Base-by-base conservation (phyloP, 208 protist species). In the Leishmania amazonensis region DNA sequence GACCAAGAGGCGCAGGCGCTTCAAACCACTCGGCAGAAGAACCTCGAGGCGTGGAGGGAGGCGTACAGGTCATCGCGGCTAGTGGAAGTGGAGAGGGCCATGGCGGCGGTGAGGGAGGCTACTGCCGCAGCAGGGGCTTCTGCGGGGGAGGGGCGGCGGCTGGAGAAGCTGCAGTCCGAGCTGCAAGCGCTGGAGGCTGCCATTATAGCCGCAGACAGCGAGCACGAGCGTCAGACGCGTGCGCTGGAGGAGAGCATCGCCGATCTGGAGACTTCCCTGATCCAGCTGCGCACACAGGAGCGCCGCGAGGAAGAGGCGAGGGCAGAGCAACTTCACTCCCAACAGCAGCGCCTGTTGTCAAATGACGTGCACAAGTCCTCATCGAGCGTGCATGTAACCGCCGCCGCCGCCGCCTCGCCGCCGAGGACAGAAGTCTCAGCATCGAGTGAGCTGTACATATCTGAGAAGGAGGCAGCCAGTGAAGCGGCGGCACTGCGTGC, bases 11-110 rank as follows among this genome's bases (percentile, higher is more conserved):
- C 79, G 54, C 57, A 72, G 81, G 57, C n/a, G 54, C 76, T 89
- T 65, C 72, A 72, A 64, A 64, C 38, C 45, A 47, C 72, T 35
- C 88, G 78, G 15, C 53, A 80, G 58, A 64, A 60, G 38, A 76
- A 89, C 40, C 71, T 95, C 38, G 81, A 86, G 57, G 70, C 57
- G 60, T 70, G 87, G 71, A 81, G 84, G 64, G 45, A 67, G 42
- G 35, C 38, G 21, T 90, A 92, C 78, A 80, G 87, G 58, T 57
- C 76, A 24, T 57, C 75, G 24, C 84, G 85, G 19, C 75, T 89
- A 11, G 76, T 47, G 13, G 85, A 65, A 31, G 84, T 84, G 47
- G 74, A 84, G 70, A 77, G 38, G 60, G 28, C 51, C 7, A 17
- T 91, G 35, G 40, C n/a, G n/a, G 51, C 38, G 53, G 49, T 82